Evolutionary conservation across 768 basidiomycete genomes (phyloP), one percentile per base, ranked within the genome.

Genomic region (Rhodotorula kratochvilovae): DNA sequence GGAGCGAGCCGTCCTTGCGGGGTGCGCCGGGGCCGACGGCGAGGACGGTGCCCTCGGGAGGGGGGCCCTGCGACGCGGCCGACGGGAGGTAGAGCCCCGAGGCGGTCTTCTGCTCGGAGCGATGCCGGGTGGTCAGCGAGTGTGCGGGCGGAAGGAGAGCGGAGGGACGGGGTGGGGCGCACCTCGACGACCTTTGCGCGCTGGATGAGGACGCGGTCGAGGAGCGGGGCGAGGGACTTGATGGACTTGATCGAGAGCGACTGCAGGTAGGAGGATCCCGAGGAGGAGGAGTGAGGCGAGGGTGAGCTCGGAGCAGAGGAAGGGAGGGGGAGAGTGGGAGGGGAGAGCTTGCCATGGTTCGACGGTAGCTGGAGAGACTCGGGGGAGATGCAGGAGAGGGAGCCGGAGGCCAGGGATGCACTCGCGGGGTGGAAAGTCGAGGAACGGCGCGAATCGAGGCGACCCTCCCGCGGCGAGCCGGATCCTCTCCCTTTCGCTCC

Each of bases 31-130:
- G 95, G 66, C 95, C 95, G 59, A 91, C 89, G 36, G 96, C 91
- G 80, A 97, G 89, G 79, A 96, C 95, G 42, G 92, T 95, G 11
- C 92, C 95, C 82, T 98, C 95, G 4, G 95, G 93, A n/a, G 97
- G 86, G 33, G 93, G 93, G 76, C 81, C 87, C 75, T 81, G 86
- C 36, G 91, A 92, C 11, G 90, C 87, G 2, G 92, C 91, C 0
- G 90, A 86, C n/a, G 96, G 96, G 57, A 99, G 85, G 86, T 93
- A 93, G 80, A 99, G 88, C 46, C 96, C 96, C 33, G 89, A 82
- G 6, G 96, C 90, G n/a, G 95, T 99, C 94, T 98, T 96, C 94
- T 97, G 76, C 16, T 5, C 21, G n/a, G 19, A 21, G 83, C 89
- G 70, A 78, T 95, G 57, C 15, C 48, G 33, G 48, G 33, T 36